Evolutionary conservation across 768 basidiomycete species (phyloP).

Genomic region (Dentipellis sp.): DNA sequence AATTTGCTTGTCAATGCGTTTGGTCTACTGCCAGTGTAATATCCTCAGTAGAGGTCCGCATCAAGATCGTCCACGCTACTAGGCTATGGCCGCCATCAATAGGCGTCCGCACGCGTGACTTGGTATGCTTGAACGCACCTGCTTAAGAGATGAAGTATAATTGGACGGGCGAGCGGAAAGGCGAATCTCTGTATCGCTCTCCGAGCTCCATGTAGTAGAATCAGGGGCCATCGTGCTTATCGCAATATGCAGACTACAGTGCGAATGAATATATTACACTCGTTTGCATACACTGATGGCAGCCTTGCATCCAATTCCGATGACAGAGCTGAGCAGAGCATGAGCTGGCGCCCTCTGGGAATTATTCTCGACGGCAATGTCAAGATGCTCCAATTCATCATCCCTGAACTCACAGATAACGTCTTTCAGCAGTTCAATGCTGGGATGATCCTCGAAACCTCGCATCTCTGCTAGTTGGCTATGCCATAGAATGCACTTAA

Average conservation of each 20-base stretch:
- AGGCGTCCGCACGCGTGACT: too few relatives aligned
- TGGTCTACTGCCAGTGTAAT: too few relatives aligned
- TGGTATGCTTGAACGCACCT: too few relatives aligned
- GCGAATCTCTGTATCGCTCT: conserved; percentile 20
- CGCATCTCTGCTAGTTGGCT: conserved; percentile 81
- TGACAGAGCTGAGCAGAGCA: conserved; percentile 75
- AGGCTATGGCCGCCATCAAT: too few relatives aligned
- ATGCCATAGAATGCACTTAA: conserved; percentile 2
- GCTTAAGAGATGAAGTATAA: conserved; percentile 52
- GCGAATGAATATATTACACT: conserved; percentile 32
- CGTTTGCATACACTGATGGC: conserved; percentile 88
- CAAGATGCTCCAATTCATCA: conserved; percentile 91
- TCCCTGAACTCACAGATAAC: conserved; percentile 82
- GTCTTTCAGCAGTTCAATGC: conserved; percentile 61
- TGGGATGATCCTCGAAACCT: conserved; percentile 59
- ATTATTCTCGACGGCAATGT: conserved; percentile 80
- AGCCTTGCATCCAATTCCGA: conserved; percentile 79
- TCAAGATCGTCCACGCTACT: too few relatives aligned
- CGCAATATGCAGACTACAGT: not conserved
- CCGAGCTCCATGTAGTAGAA: not conserved
- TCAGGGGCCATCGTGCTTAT: not conserved
- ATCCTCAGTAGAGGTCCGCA: too few relatives aligned
- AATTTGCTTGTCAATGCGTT: too few relatives aligned
- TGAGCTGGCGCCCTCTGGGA: conserved; percentile 90
- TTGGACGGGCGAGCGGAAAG: conserved; percentile 43